These are phyloP conservation scores for Coemansia nantahalensis DNA, from an alignment of 192 early-diverging fungal species.

Conservation along the genomic window DNA sequence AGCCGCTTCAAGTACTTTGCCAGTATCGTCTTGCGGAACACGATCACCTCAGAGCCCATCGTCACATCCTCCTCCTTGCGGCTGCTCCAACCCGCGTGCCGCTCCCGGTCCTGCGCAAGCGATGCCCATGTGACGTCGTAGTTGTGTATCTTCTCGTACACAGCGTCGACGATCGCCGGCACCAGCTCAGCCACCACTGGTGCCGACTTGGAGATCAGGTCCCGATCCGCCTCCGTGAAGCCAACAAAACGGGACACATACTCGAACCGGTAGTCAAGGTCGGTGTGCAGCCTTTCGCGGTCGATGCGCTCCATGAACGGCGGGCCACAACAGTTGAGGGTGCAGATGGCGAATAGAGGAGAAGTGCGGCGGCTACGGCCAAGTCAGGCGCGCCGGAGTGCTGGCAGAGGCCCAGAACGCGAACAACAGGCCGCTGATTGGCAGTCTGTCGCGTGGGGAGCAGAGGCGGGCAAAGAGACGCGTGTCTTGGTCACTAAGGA, in stretches of 20 bases:
- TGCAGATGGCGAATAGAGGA: too few species aligned
- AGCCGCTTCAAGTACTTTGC: conserved; percentile 70
- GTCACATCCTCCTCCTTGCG: conserved; percentile 47
- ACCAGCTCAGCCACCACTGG: conserved; percentile 63
- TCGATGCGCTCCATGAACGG: conserved; percentile 64
- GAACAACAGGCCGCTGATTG: too few species aligned
- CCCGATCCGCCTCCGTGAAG: conserved; percentile 67
- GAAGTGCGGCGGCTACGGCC: too few species aligned
- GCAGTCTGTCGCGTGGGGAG: too few species aligned
- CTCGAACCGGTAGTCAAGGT: conserved; percentile 73
- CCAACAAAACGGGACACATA: conserved; percentile 73
- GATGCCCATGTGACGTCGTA: conserved; percentile 74
- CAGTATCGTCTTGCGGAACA: conserved; percentile 77
- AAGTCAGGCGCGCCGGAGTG: too few species aligned
- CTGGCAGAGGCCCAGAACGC: too few species aligned
- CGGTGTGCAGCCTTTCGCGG: conserved; percentile 64
- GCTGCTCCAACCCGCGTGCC: conserved; percentile 45
- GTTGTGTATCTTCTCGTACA: conserved; percentile 66
- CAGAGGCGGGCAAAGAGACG: too few species aligned
- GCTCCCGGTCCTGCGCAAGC: conserved; percentile 68
- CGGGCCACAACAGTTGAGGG: too few species aligned
- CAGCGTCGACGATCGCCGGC: conserved; percentile 72
- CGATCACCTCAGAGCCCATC: conserved; percentile 69
- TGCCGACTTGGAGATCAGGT: conserved; percentile 65
- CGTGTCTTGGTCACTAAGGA: too few species aligned